Base-by-base conservation (phyloP, 345 rosid genomes). In the Diplotaxis tenuifolia region DNA sequence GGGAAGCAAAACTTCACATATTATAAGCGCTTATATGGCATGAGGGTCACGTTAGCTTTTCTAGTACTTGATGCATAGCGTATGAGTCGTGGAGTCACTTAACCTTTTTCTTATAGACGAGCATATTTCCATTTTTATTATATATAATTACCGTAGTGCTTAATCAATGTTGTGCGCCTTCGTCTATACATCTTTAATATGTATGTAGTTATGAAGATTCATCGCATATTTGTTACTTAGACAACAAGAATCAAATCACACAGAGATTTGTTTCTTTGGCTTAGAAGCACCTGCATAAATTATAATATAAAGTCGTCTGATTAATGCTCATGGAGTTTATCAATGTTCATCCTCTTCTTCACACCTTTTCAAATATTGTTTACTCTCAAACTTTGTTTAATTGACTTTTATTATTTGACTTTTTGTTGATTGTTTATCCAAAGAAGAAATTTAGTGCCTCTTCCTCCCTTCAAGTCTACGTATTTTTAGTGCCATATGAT, bases 301-400 rank as follows among this genome's bases (percentile, higher is more conserved):
- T 75, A 60, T 67, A 60, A 60, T 67, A 60, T 52, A 61, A 36
- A 67, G 42, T 75, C 19, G 20, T 36, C 62, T 50, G 40, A 50
- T 67, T 23, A 74, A 23, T 15, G 4, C 6, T 59, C 32, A 22
- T 59, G 73, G 67, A 67, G 78, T 59, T 27, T 67, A 74, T 67
- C 78, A 68, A 75, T 60, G 78, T 75, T 60, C 78, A 67, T 60
- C 78, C 78, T 75, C 78, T 67, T 67, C 78, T 53, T 61, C 85
- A 84, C 83, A 79, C 79, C 31, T 60, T 75, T 74, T 19, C n/a
- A 23, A 75, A 67, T 47, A 34, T 36, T 50, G 73, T 67, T 67
- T 60, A 60, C 16, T 18, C 65, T 54, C 36, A 52, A 67, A 75
- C 45, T 59, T 18, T 25, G 18, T 47, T 42, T 19, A 25, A 5